These are phyloP conservation scores for Clavulina sp. DNA, from an alignment of 768 basidiomycete species.

Conservation along the genomic window DNA sequence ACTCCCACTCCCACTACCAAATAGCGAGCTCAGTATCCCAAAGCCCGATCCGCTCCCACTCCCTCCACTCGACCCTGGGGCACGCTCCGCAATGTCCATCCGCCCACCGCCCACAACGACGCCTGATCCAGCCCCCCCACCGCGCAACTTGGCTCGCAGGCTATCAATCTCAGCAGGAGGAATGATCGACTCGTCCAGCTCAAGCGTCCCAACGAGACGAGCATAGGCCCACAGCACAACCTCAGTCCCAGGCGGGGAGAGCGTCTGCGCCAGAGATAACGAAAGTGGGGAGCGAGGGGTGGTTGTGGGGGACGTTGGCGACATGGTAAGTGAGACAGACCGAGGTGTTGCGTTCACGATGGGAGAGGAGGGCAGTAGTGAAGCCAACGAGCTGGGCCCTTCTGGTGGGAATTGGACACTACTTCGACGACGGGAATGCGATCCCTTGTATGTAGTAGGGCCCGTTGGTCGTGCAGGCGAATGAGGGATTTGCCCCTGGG, in stretches of 20 bases:
- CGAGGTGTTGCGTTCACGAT: not conserved
- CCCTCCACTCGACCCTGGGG: not conserved
- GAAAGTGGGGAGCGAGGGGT: not conserved
- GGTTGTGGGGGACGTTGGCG: not conserved
- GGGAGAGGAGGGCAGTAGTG: not conserved
- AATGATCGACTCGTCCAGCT: constrained; percentile 18
- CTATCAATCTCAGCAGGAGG: not conserved
- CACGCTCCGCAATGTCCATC: constrained; percentile 20
- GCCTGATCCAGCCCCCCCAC: constrained; percentile 19
- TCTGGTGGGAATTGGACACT: not conserved
- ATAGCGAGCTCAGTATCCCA: constrained; percentile 3
- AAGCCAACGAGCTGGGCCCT: not conserved
- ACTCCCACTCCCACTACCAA: constrained; percentile 13
- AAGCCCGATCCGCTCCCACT: too few relatives aligned
- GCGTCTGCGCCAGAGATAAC: constrained; percentile 10
- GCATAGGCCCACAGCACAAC: constrained; percentile 19
- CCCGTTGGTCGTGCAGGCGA: not conserved
- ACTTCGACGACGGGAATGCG: not conserved
- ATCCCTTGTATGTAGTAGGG: not conserved
- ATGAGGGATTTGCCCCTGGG: too few relatives aligned
- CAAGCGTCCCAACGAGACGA: constrained; percentile 18
- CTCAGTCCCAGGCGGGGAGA: constrained; percentile 14
- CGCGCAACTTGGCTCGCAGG: constrained; percentile 5
- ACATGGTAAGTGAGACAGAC: not conserved
- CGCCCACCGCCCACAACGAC: constrained; percentile 63